Evolutionary conservation across 176 grass and related monocot species (phyloP).

Genomic region (Tuctoria greenei): DNA sequence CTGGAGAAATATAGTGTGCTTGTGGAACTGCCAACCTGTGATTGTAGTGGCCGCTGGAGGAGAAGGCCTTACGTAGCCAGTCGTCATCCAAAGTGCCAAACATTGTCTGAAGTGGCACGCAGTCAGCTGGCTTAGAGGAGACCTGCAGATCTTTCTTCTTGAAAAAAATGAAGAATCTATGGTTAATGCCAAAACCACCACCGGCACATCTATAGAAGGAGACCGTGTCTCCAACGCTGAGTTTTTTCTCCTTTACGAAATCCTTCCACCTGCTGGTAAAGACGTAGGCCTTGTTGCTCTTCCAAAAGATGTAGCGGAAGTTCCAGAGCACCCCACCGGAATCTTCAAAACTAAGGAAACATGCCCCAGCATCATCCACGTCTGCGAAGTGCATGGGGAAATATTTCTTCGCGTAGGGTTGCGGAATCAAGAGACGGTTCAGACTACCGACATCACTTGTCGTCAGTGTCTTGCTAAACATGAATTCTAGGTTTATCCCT

Average conservation of each 20-base stretch:
- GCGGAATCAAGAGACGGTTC: neutral
- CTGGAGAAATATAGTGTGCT: neutral
- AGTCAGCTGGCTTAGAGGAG: neutral
- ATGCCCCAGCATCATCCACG: too few species aligned
- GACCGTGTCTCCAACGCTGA: neutral
- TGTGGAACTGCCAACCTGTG: neutral
- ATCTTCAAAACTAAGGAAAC: neutral
- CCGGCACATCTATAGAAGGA: neutral
- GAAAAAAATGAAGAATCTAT: neutral
- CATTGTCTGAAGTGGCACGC: too few species aligned
- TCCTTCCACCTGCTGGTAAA: neutral
- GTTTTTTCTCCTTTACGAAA: neutral
- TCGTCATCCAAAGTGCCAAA: too few species aligned
- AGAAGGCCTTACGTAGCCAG: neutral
- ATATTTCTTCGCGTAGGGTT: neutral
- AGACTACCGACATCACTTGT: neutral
- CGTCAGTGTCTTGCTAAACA: constrained; percentile 6
- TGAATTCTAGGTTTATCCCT: neutral
- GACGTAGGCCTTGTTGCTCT: neutral
- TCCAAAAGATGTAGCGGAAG: neutral
- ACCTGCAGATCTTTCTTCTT: neutral
- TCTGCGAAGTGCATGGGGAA: neutral
- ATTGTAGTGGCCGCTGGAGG: neutral
- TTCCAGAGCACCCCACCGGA: neutral
- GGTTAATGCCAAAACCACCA: neutral